Base-by-base conservation (phyloP, 1,284 basidiomycete genomes). In the Sanghuangporus baumii region DNA sequence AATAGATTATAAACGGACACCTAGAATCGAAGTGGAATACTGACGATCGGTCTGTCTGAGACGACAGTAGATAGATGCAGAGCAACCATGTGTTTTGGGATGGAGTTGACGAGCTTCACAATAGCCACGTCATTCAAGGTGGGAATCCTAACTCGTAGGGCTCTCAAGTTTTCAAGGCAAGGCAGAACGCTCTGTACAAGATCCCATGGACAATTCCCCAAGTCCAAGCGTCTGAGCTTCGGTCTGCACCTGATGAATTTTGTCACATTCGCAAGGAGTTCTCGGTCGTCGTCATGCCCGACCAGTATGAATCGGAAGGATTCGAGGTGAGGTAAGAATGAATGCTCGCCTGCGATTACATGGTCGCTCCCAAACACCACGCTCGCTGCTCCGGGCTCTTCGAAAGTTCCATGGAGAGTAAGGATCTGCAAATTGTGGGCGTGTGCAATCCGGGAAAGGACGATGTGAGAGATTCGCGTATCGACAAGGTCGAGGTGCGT, bases 401-500 rank as follows among this genome's bases (percentile, higher is more conserved):
- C 83, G 64, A 86, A 81, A 26, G 81, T 84, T 18, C 85, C 85
- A 67, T 87, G 85, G 1, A 88, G 73, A 0, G 85, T 87, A 41
- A 88, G 73, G 62, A 81, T 81, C 68, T 81, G 78, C 54, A 88
- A 74, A 43, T 79, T 80, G 63, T 82, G 79, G 1, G 84, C 84
- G 66, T 84, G 82, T 0, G 82, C 81, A 55, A 87, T 84, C 18
- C 85, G 79, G 8, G 82, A 78, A 36, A 87, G 78, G 34, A 87
- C 84, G 51, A 81, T 73, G 67, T 84, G 82, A 6, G 83, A 85
- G 47, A 88, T 84, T 7, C 81, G 78, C 12, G 85, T 86, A 69
- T 86, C 84, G 54, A 87, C 83, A 52, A 87, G 79, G 68, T 88
- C 84, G 61, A 87, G 80, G 63, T 85, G 84, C 0, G 84, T 86